A percentile compares a stretch with the other conserved stretches of the same genome.
phyloP scores from a whole-genome alignment of 2,329 filamentous ascomycete species.

The Exophiala sp. region DNA sequence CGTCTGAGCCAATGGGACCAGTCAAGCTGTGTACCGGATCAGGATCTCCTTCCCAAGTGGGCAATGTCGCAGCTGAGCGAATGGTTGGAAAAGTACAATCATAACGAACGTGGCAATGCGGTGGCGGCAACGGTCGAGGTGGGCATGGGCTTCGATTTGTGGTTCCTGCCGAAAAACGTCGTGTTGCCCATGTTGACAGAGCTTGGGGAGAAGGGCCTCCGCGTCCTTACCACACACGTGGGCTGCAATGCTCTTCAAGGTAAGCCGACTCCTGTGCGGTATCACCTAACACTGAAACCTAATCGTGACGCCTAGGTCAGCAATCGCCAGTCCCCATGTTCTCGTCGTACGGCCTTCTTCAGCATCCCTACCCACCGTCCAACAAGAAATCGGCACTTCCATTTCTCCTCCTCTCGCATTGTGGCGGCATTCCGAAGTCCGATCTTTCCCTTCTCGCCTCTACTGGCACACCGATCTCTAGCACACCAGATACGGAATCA shows the following conservation, averaged over 20 bases:
- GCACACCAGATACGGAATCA: conserved; percentile 50
- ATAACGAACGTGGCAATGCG: not conserved
- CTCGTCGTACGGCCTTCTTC: conserved; percentile 37
- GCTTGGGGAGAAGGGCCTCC: conserved; percentile 22
- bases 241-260: conserved; percentile 28
- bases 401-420: conserved; percentile 44
- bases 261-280: not conserved
- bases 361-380: conserved; percentile 1
- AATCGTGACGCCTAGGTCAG: conserved; percentile 3
- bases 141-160: conserved; percentile 32
- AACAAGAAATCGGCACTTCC: conserved; percentile 26
- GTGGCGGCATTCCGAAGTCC: conserved; percentile 28
- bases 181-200: conserved; percentile 26
- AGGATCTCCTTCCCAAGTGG: conserved; percentile 29
- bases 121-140: conserved; percentile 28
- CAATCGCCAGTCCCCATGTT: conserved; percentile 12
- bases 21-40: conserved; percentile 15
- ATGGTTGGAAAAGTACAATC: conserved; percentile 12
- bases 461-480: conserved; percentile 34
- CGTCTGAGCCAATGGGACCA: conserved; percentile 29
- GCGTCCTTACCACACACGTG: conserved; percentile 31
- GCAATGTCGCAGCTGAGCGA: conserved; percentile 26
- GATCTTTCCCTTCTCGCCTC: conserved; percentile 27
- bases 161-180: conserved; percentile 28
- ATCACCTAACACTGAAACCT: not conserved